Conservation (phyloP, 768 basidiomycete genomes). For the Mycena epipterygia region DNA sequence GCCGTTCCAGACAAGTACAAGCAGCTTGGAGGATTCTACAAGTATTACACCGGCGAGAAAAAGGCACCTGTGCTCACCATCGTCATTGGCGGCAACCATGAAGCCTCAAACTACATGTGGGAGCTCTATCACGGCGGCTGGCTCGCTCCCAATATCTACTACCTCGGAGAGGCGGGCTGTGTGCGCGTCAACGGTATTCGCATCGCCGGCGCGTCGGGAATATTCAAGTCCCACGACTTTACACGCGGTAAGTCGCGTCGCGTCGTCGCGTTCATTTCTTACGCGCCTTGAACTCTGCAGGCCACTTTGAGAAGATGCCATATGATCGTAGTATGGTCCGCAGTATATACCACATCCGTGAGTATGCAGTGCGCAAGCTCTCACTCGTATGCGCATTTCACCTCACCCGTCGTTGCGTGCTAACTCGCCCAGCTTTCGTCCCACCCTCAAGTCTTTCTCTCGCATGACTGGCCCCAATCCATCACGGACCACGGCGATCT, state of each 20-base stretch:
- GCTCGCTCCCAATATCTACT: slow-evolving; percentile 97
- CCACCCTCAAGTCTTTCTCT: slow-evolving; percentile 82
- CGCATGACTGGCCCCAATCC: slow-evolving; percentile 95
- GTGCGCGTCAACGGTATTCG: slow-evolving; percentile 89
- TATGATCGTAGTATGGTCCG: slow-evolving; percentile 83
- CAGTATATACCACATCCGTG: slow-evolving; percentile 93
- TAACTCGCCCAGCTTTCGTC: slow-evolving; percentile 64
- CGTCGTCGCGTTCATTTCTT: background rate
- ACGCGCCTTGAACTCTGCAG: slow-evolving; percentile 49
- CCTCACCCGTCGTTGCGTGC: slow-evolving; percentile 29
- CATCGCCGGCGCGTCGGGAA: slow-evolving; percentile 95
- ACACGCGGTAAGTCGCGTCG: slow-evolving; percentile 62
- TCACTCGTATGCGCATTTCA: slow-evolving; percentile 67
- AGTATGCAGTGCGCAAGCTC: slow-evolving; percentile 85
- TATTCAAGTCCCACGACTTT: slow-evolving; percentile 89
- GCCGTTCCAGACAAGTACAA: slow-evolving; percentile 93
- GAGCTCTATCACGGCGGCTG: slow-evolving; percentile 98
- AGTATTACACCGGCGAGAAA: slow-evolving; percentile 89
- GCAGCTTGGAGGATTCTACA: slow-evolving; percentile 86
- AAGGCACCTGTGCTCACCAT: slow-evolving; percentile 91
- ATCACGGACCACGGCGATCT: slow-evolving; percentile 90
- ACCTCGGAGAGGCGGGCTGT: slow-evolving; percentile 92
- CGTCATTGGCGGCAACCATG: slow-evolving; percentile 98
- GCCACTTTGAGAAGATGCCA: slow-evolving; percentile 87
- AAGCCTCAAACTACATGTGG: slow-evolving; percentile 97